Base-by-base conservation (phyloP, 139 green algal species). In the Desmodesmus armatus region DNA sequence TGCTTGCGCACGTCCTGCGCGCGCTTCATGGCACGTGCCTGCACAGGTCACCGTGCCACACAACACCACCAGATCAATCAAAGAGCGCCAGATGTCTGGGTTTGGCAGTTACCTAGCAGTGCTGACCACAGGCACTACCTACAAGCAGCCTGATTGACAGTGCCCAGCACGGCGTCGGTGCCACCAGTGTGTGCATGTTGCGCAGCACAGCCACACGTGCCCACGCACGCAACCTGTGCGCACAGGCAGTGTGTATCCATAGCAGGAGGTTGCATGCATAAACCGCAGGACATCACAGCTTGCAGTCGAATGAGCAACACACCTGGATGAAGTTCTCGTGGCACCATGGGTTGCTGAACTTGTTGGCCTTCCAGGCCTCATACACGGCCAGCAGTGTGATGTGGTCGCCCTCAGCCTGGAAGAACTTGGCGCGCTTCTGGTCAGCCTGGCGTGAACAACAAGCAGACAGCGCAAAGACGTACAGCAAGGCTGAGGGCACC, bases 401-500 rank as follows among this genome's bases (percentile, higher is more conserved):
- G 91, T 99, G 97, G 91, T 99, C 97, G 40, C 97, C 97, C 92
- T 99, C 97, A 9, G 96, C 92, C 92, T 98, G 95, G 88, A 96
- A 96, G 83, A 99, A 99, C 91, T 98, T 98, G 78, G 96, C 94
- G 78, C 95, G 94, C 87, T 97, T 98, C 88, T 98, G 93, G 87
- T 99, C 97, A 7, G 96, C 96, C 86, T 94, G 74, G 65, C 37
- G 47, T 80, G 19, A 78, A 58, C 15, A 65, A 5, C 55, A 65
- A 55, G 47, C 47, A 67, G 21, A 67, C 25, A 67, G 1, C 23
- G 21, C 58, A n/a, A 67, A 62, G 21, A 62, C 1, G 21, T 62
- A 19, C 51, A 62, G 51, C 51, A 62, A 62, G 51, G 51, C 51
- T n/a, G n/a, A n/a, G n/a, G n/a, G n/a, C n/a, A n/a, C n/a, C n/a